Conservation (phyloP, 805 yeast species). For the Starmerella cellae region DNA sequence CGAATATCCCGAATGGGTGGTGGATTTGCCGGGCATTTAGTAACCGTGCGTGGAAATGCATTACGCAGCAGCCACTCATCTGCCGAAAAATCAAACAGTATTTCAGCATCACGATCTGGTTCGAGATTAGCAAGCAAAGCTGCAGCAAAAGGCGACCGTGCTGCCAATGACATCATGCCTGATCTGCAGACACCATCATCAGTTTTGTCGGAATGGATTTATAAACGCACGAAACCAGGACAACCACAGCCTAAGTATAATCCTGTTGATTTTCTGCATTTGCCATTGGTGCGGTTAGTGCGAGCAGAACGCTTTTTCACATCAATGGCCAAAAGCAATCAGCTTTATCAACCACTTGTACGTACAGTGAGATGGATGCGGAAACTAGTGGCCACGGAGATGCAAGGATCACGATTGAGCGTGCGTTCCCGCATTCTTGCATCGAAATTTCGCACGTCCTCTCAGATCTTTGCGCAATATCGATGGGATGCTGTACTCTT, state of each 20-base stretch:
- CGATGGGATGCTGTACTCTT: slow-evolving; percentile 17
- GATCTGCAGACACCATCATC: not conserved
- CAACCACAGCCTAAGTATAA: not conserved
- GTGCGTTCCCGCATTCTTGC: not conserved
- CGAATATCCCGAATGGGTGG: not conserved
- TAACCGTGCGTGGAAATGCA: too few species aligned
- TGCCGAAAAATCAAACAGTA: too few species aligned
- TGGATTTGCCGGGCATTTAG: not conserved
- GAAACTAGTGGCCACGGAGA: not conserved
- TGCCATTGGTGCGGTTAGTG: slow-evolving; percentile 9
- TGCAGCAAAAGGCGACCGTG: too few species aligned
- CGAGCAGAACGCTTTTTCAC: slow-evolving; percentile 14
- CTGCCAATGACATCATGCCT: too few species aligned
- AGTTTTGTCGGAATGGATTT: slow-evolving; percentile 4
- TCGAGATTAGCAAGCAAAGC: not conserved
- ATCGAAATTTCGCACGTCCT: slow-evolving; percentile 3
- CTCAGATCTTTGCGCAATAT: slow-evolving; percentile 5
- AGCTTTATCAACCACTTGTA: slow-evolving; percentile 1
- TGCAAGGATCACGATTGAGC: not conserved
- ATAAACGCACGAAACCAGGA: not conserved
- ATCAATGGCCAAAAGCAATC: slow-evolving; percentile 1
- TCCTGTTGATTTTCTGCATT: slow-evolving; percentile 4
- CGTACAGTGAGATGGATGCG: slow-evolving; percentile 2
- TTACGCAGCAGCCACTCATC: too few species aligned
- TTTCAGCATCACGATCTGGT: not conserved